Conservation (phyloP, 805 yeast genomes). For the Zygosaccharomyces kombuchaensis region DNA sequence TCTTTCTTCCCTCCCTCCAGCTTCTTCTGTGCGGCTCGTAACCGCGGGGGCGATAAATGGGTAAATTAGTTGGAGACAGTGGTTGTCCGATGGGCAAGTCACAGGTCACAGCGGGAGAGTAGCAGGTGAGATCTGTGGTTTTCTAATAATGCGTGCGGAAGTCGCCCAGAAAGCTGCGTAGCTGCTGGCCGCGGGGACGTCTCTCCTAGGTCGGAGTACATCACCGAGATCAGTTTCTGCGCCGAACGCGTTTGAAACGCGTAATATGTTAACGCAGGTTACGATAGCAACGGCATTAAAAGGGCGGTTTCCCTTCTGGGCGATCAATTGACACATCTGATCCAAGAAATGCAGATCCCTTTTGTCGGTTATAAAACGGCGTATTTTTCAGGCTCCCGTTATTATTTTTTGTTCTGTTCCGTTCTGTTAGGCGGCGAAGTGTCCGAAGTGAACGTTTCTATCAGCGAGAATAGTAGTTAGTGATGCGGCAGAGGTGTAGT, state of each 20-base stretch:
- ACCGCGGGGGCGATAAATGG: not conserved
- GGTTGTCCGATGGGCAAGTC: not conserved
- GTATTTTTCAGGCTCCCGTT: not conserved
- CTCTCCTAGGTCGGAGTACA: not conserved
- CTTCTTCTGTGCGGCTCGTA: not conserved
- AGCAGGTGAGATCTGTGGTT: not conserved
- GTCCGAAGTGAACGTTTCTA: not conserved
- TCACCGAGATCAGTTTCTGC: not conserved
- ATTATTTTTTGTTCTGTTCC: not conserved
- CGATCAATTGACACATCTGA: slow-evolving; percentile 3
- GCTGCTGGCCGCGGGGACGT: not conserved
- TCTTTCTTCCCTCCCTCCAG: not conserved
- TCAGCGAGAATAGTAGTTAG: not conserved
- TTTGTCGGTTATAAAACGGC: slow-evolving; percentile 1
- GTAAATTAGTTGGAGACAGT: not conserved
- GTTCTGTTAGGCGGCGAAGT: not conserved
- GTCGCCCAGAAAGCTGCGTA: not conserved
- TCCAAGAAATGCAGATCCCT: slow-evolving; percentile 3
- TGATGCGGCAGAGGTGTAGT: not conserved
- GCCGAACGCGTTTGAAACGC: slow-evolving; percentile 3
- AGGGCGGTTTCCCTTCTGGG: not conserved
- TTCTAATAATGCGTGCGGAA: not conserved
- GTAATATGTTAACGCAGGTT: not conserved
- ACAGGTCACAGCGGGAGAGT: not conserved
- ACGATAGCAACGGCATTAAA: not conserved